phyloP scores from a whole-genome alignment of 148 eudicot genomes.

The Rhododendron ovatum region DNA sequence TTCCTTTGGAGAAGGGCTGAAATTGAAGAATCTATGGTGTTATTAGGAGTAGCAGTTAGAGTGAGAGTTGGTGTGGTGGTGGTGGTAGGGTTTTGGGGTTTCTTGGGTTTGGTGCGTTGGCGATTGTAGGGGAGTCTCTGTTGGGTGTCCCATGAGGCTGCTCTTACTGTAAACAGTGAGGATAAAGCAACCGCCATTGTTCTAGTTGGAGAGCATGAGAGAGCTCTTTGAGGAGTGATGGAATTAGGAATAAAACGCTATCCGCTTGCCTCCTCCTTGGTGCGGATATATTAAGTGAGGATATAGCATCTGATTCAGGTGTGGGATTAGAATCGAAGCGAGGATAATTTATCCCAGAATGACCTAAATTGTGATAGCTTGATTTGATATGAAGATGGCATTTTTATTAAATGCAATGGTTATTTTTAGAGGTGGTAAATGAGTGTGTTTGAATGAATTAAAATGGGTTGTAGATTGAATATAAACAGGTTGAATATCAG shows the following conservation, averaged over 20 bases:
- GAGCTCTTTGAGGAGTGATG: not conserved
- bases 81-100: constrained; percentile 16
- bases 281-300: not conserved
- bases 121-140: constrained; percentile 63
- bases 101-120: constrained; percentile 38
- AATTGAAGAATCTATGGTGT: constrained; percentile 26
- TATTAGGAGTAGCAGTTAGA: not conserved
- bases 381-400: too few relatives aligned
- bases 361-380: too few relatives aligned
- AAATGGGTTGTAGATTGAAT: too few relatives aligned
- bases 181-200: constrained; percentile 15
- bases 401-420: too few relatives aligned
- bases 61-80: constrained; percentile 12
- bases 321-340: not conserved
- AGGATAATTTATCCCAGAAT: not conserved
- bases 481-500: too few relatives aligned
- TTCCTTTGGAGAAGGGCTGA: constrained; percentile 50
- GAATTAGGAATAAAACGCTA: not conserved
- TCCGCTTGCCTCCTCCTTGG: not conserved
- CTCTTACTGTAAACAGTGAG: constrained; percentile 14
- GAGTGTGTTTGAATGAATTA: too few relatives aligned
- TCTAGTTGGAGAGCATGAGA: not conserved
- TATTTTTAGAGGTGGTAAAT: too few relatives aligned
- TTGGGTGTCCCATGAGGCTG: constrained; percentile 62
- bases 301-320: not conserved